Percentiles rank a stretch among this genome's conserved stretches.
Evolutionary conservation across 805 yeast genomes (phyloP).

Genomic region (Teunomyces cretensis): DNA sequence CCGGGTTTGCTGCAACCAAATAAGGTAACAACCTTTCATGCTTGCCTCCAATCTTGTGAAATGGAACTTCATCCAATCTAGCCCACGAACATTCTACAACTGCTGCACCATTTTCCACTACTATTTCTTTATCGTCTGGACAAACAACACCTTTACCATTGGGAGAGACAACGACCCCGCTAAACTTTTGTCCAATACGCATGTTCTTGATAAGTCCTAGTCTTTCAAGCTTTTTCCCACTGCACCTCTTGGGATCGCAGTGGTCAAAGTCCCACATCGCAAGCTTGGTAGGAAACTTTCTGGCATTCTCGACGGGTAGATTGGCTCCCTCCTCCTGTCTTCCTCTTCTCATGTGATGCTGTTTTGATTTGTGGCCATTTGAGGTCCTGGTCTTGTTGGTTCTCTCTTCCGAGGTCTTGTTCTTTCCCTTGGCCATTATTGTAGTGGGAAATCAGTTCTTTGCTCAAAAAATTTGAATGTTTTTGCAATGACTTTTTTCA

Average conservation of each 20-base stretch:
- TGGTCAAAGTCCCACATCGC: conserved; percentile 99
- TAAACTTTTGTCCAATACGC: conserved; percentile 90
- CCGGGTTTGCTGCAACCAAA: conserved; percentile 94
- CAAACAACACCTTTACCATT: conserved; percentile 88
- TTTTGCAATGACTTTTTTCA: neutral
- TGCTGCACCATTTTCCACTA: conserved; percentile 84
- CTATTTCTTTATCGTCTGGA: conserved; percentile 78
- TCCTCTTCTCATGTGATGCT: conserved; percentile 45
- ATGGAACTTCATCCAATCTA: conserved; percentile 94
- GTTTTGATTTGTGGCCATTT: conserved; percentile 58
- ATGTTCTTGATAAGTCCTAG: conserved; percentile 77
- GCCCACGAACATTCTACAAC: conserved; percentile 99
- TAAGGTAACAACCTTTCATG: conserved; percentile 88
- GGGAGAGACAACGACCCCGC: conserved; percentile 89
- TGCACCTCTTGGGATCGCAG: conserved; percentile 96
- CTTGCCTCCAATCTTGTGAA: conserved; percentile 85
- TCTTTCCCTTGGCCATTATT: conserved; percentile 55
- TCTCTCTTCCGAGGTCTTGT: conserved; percentile 47
- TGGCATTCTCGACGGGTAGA: conserved; percentile 11
- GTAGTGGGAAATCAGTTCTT: neutral
- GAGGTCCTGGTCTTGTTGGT: conserved; percentile 40
- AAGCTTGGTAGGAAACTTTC: conserved; percentile 71
- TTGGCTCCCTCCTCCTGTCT: conserved; percentile 31
- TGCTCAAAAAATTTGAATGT: neutral
- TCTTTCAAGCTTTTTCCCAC: conserved; percentile 91